Conservation (phyloP, 768 basidiomycete species). For the Chiua virens region DNA sequence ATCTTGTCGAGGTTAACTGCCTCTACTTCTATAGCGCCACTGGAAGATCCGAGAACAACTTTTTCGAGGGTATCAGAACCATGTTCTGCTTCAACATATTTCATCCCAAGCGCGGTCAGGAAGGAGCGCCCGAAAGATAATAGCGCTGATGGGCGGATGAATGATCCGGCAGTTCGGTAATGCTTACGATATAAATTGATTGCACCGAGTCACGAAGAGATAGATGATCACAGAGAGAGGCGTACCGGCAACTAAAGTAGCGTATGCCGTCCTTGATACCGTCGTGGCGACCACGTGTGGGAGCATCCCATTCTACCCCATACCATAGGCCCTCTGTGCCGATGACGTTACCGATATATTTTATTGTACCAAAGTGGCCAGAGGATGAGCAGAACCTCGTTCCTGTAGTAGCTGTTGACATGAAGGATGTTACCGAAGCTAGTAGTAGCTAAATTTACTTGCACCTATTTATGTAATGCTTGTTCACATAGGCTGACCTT, state of each 20-base stretch:
- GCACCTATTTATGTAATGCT: conserved; percentile 13
- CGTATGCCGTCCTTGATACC: conserved; percentile 73
- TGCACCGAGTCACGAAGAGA: conserved; percentile 6
- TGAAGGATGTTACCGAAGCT: background rate
- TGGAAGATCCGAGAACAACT: conserved; percentile 77
- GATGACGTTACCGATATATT: conserved; percentile 63
- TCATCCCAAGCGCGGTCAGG: conserved; percentile 66
- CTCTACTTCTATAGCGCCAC: conserved; percentile 81
- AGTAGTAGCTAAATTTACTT: too few species aligned
- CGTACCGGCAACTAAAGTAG: conserved; percentile 80
- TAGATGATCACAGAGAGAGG: conserved; percentile 9
- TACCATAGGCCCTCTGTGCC: conserved; percentile 74
- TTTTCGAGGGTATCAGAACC: conserved; percentile 55
- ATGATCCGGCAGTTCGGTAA: conserved; percentile 69
- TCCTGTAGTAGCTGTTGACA: conserved; percentile 38
- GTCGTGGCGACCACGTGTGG: conserved; percentile 81
- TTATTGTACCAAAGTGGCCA: conserved; percentile 66
- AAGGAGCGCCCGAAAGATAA: conserved; percentile 69
- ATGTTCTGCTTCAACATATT: conserved; percentile 71
- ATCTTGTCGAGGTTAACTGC: conserved; percentile 83
- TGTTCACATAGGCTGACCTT: conserved; percentile 5
- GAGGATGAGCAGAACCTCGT: conserved; percentile 52
- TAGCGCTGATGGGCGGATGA: conserved; percentile 66
- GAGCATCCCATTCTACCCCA: conserved; percentile 98
- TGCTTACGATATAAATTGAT: conserved; percentile 38